Evolutionary conservation across 129 eudicot species (phyloP).

Genomic region (Lactuca saligna): DNA sequence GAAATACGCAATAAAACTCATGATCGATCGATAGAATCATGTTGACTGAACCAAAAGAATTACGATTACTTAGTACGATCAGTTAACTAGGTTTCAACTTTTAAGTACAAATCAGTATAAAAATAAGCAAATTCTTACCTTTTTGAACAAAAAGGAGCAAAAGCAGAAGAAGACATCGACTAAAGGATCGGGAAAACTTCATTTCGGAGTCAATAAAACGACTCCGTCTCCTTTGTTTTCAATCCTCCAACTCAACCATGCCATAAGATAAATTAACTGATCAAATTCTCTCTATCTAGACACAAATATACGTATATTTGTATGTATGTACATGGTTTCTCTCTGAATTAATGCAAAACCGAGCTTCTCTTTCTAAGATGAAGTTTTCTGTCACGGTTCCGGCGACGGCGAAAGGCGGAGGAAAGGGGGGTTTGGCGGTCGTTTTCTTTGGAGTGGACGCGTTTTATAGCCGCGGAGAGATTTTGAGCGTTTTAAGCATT

Average conservation of each 20-base stretch:
- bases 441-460: slow-evolving; percentile 11
- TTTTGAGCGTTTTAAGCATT: slow-evolving; percentile 3
- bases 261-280: slow-evolving; percentile 35
- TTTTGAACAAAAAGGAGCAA: slow-evolving; percentile 27
- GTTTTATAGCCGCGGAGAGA: slow-evolving; percentile 12
- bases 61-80: neutral
- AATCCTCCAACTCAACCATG: slow-evolving; percentile 30
- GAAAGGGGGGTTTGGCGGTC: slow-evolving; percentile 23
- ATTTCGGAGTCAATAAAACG: slow-evolving; percentile 25
- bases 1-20: neutral
- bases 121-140: slow-evolving; percentile 32
- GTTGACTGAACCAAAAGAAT: neutral
- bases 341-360: neutral
- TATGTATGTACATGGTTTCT: neutral
- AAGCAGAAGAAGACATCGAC: slow-evolving; percentile 26
- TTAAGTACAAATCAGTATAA: slow-evolving; percentile 5
- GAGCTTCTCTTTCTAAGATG: neutral
- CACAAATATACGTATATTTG: slow-evolving; percentile 2
- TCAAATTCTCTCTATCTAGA: slow-evolving; percentile 5
- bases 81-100: neutral
- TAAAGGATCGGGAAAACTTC: slow-evolving; percentile 30
- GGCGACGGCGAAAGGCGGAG: slow-evolving; percentile 22
- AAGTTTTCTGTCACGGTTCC: slow-evolving; percentile 14
- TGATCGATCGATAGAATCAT: slow-evolving; percentile 8
- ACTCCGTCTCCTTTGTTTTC: slow-evolving; percentile 3